phyloP scores from a whole-genome alignment of 2,329 filamentous ascomycete genomes.

The Colletotrichum simmondsii region DNA sequence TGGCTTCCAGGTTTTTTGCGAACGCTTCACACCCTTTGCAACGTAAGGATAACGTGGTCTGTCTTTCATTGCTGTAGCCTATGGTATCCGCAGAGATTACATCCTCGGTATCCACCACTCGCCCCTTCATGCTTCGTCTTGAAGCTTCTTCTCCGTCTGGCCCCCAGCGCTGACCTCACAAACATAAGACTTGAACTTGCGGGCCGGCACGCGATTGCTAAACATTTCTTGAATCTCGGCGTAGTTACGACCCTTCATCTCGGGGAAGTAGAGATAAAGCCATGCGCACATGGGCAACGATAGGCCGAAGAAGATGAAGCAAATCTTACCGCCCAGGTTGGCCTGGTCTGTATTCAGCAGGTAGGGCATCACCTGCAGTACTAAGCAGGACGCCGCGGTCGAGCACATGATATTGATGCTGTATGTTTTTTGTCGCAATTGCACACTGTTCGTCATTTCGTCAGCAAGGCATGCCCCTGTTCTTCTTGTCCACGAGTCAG shows the following conservation, averaged over 20 bases:
- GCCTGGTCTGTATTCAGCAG: slow-evolving; percentile 44
- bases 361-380: slow-evolving; percentile 44
- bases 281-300: slow-evolving; percentile 41
- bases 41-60: no score
- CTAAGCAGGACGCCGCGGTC: slow-evolving; percentile 42
- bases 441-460: slow-evolving; percentile 62
- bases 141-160: slow-evolving; percentile 22
- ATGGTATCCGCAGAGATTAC: slow-evolving; percentile 1
- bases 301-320: slow-evolving; percentile 44
- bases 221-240: slow-evolving; percentile 35
- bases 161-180: slow-evolving; percentile 23
- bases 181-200: slow-evolving; percentile 29
- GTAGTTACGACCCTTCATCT: slow-evolving; percentile 35
- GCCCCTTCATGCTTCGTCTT: slow-evolving; percentile 24
- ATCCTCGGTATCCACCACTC: slow-evolving; percentile 12
- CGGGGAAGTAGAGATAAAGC: slow-evolving; percentile 32
- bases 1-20: background rate
- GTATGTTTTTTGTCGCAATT: slow-evolving; percentile 46
- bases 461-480: slow-evolving; percentile 75
- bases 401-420: slow-evolving; percentile 45
- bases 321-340: slow-evolving; percentile 45
- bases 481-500: slow-evolving; percentile 62
- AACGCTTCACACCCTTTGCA: background rate
- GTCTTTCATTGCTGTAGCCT: no score
- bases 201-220: slow-evolving; percentile 24